These are phyloP conservation scores for Brassica rapa DNA, from an alignment of 345 rosid species.

Conservation along the genomic window DNA sequence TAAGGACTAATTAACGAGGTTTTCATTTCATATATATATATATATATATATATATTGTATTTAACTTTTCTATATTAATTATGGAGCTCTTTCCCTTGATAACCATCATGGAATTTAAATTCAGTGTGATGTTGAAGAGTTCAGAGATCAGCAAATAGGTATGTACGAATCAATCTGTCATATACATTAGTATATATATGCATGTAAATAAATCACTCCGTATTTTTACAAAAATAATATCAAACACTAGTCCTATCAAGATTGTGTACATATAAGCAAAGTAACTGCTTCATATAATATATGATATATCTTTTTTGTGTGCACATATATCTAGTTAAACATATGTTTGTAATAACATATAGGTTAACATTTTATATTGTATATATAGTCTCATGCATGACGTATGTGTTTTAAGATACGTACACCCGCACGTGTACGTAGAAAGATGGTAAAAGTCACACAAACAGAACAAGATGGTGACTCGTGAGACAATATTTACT, in stretches of 20 bases:
- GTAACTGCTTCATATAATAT: neutral
- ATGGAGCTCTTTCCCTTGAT: neutral
- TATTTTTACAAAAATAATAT: neutral
- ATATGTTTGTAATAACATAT: neutral
- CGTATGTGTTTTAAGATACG: constrained; percentile 21
- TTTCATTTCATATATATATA: neutral
- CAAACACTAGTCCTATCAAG: neutral
- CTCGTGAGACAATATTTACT: constrained; percentile 20
- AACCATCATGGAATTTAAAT: neutral
- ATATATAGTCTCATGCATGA: constrained; percentile 5
- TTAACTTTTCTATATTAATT: neutral
- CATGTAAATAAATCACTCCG: neutral
- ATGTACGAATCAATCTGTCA: constrained; percentile 10
- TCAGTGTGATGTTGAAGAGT: neutral
- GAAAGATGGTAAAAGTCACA: constrained; percentile 35
- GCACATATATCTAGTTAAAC: neutral
- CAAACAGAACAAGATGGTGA: constrained; percentile 27
- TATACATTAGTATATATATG: neutral
- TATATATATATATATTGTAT: neutral
- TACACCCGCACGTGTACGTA: constrained; percentile 40
- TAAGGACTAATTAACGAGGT: neutral
- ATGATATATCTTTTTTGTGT: too few relatives aligned
- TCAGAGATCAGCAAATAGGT: constrained; percentile 1
- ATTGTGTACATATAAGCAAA: neutral
- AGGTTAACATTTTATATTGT: neutral